These are phyloP conservation scores for Hemileccinum rubropunctum DNA, from an alignment of 768 basidiomycete genomes.

Conservation along the genomic window DNA sequence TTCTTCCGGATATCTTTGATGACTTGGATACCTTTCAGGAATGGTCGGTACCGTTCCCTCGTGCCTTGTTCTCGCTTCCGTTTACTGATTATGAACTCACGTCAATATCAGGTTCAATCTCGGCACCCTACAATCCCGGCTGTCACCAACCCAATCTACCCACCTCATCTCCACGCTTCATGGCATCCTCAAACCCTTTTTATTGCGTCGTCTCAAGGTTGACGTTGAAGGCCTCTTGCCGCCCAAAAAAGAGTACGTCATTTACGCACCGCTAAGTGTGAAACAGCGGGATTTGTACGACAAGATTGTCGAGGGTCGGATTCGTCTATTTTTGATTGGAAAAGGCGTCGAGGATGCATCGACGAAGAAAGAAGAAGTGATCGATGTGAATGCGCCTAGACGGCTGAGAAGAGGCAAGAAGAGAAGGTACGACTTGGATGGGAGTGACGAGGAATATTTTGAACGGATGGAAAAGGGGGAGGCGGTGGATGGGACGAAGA, in stretches of 20 bases:
- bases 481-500: slow-evolving; percentile 24
- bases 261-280: slow-evolving; percentile 85
- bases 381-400: slow-evolving; percentile 33
- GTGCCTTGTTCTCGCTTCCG: not conserved
- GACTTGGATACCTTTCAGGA: slow-evolving; percentile 89
- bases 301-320: slow-evolving; percentile 65
- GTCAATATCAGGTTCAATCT: slow-evolving; percentile 60
- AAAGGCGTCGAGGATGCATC: slow-evolving; percentile 27
- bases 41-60: slow-evolving; percentile 42
- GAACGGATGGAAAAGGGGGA: slow-evolving; percentile 49
- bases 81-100: slow-evolving; percentile 3
- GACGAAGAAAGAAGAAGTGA: slow-evolving; percentile 20
- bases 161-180: slow-evolving; percentile 79
- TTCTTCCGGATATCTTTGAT: slow-evolving; percentile 90
- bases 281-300: slow-evolving; percentile 86
- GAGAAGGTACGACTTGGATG: slow-evolving; percentile 55
- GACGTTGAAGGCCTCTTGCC: slow-evolving; percentile 83
- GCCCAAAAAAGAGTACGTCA: slow-evolving; percentile 91
- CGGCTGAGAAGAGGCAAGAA: slow-evolving; percentile 34
- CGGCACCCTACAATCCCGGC: slow-evolving; percentile 53
- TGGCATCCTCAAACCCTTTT: slow-evolving; percentile 91
- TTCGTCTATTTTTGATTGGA: slow-evolving; percentile 60
- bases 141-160: slow-evolving; percentile 57
- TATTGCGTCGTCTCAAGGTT: slow-evolving; percentile 85
- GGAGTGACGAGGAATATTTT: slow-evolving; percentile 63